Base-by-base conservation (phyloP, 352 stramenopile genomes). In the Thalassiosira sp. region DNA sequence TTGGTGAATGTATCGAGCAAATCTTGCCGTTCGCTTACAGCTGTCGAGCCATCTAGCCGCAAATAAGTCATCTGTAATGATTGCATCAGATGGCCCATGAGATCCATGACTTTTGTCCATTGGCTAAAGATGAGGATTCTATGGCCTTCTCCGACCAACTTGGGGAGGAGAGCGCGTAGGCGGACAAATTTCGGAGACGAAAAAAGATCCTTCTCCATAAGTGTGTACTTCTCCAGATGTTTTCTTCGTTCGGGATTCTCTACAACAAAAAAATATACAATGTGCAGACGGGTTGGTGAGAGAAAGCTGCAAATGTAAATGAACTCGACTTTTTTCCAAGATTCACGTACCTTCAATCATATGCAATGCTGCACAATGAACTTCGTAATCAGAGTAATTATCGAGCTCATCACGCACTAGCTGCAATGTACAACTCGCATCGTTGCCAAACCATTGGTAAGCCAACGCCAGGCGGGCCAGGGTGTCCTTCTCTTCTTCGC, bases 1-100 rank as follows among this genome's bases (percentile, higher is more conserved):
- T 94, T 95, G 76, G 97, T 98, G 86, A 98, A 99, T 13, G 93
- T 88, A 80, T 99, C 96, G 72, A 99, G 99, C 49, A 97, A 90
- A 5, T 91, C 90, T 77, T 99, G 96, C 6, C 97, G 94, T 25
- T 95, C 94, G 35, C 96, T 96, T 20, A 98, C 95, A 22, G 94
- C 86, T n/a, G 97, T 96, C 24, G 90, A 95, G 5, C 97, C 97
- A 86, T 99, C 97, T 69, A 99, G 87, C 16, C 97, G 92, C 78
- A 96, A 98, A n/a, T 88, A 70, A 24, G 28, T 69, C n/a, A 97
- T 65, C n/a, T 74, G 78, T 42, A 96, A 79, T 90, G 81, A 56
- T 10, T 94, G 70, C 60, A 92, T 28, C 16, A 96, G 82, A 27
- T 95, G 92, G 64, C 96, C 92, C 22, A 98, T 79, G n/a, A 98